phyloP scores from a whole-genome alignment of 2,329 filamentous ascomycete species.

The Huntiella abstrusa region DNA sequence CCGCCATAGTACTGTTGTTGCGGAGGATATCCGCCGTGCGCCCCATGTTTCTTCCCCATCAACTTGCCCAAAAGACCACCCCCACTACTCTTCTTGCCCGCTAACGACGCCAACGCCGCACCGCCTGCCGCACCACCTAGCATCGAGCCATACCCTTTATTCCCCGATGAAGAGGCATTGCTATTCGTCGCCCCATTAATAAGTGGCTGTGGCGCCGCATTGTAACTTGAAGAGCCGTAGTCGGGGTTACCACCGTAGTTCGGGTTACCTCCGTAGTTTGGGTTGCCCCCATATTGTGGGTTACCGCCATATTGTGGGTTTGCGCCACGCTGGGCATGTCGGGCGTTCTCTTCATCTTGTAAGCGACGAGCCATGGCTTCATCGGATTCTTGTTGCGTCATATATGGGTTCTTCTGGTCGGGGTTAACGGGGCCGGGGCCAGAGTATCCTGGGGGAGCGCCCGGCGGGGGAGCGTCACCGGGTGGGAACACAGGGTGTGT shows the following conservation, averaged over 20 bases:
- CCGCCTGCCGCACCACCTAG: not conserved
- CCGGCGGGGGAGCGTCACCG: constrained; percentile 24
- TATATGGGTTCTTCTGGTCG: constrained; percentile 56
- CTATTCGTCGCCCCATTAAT: not conserved
- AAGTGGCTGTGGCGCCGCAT: not conserved
- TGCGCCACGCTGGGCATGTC: constrained; percentile 24
- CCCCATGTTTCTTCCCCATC: constrained; percentile 8
- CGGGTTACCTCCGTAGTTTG: not conserved
- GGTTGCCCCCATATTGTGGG: not conserved
- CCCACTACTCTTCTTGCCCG: constrained; percentile 22
- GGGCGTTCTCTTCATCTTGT: constrained; percentile 64
- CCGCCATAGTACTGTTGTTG: constrained; percentile 16
- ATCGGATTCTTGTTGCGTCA: constrained; percentile 46
- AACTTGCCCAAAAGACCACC: constrained; percentile 4
- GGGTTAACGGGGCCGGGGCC: constrained; percentile 20
- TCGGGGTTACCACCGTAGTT: not conserved
- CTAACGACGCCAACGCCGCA: constrained; percentile 9
- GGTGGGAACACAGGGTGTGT: constrained; percentile 44
- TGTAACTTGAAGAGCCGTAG: not conserved
- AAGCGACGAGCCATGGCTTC: constrained; percentile 56
- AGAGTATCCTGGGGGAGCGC: constrained; percentile 50
- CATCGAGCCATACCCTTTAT: constrained; percentile 3
- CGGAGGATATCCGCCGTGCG: constrained; percentile 17
- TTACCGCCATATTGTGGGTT: constrained; percentile 5
- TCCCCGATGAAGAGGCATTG: not conserved